Percentiles rank a stretch among this genome's conserved stretches.
These are phyloP conservation scores for Malus hybrid DNA, from an alignment of 331 rosid species.

Conservation along the genomic window DNA sequence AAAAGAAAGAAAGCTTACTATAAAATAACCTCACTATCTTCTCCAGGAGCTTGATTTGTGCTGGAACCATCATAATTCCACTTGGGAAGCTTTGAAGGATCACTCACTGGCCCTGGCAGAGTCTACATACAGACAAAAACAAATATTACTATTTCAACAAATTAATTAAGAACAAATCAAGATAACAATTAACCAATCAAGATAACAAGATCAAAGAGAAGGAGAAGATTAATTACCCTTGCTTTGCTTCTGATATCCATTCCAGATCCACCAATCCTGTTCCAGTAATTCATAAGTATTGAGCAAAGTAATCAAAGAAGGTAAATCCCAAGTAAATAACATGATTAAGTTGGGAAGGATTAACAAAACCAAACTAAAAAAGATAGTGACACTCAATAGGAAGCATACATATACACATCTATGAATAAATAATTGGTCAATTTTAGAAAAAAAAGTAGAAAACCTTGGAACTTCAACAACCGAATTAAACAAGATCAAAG, in stretches of 20 bases:
- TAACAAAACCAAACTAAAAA: neutral
- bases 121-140: slow-evolving; percentile 49
- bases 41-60: slow-evolving; percentile 92
- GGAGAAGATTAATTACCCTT: slow-evolving; percentile 45
- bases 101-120: slow-evolving; percentile 54
- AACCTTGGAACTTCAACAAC: neutral
- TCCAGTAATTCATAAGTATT: slow-evolving; percentile 1
- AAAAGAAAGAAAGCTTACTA: slow-evolving; percentile 31
- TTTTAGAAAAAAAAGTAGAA: neutral
- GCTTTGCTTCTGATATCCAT: slow-evolving; percentile 87
- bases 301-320: slow-evolving; percentile 2
- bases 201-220: neutral
- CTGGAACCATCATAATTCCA: slow-evolving; percentile 98
- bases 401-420: neutral
- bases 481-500: neutral
- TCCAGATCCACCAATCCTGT: slow-evolving; percentile 96
- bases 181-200: neutral
- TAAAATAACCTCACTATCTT: slow-evolving; percentile 84
- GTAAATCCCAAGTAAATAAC: neutral
- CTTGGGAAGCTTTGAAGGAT: slow-evolving; percentile 77
- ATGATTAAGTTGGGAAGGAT: neutral
- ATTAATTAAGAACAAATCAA: neutral
- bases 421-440: neutral
- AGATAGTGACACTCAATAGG: neutral
- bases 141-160: neutral